Conservation (phyloP, 1,284 basidiomycete genomes). For the Ceratobasidium sp. region DNA sequence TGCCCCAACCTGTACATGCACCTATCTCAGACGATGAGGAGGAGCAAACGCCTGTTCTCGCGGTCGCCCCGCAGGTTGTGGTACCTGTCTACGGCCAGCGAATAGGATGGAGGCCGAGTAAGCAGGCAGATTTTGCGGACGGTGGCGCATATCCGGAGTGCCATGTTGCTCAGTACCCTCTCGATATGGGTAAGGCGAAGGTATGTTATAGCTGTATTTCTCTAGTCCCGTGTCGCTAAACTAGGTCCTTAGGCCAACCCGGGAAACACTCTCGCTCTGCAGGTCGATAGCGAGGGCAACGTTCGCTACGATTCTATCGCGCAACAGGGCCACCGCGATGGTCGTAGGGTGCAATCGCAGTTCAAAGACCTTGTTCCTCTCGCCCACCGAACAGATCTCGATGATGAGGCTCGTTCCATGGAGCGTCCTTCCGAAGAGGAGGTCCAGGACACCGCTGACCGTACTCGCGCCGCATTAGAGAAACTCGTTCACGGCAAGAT, state of each 20-base stretch:
- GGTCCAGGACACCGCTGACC: constrained; percentile 88
- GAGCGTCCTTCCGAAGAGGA: constrained; percentile 94
- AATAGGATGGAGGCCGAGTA: constrained; percentile 86
- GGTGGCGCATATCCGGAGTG: constrained; percentile 98
- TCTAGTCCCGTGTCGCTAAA: neutral
- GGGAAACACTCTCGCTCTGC: constrained; percentile 93
- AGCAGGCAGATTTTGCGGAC: constrained; percentile 88
- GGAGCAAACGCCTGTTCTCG: constrained; percentile 58
- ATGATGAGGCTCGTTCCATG: constrained; percentile 79
- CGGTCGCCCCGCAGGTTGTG: constrained; percentile 64
- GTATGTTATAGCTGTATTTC: constrained; percentile 60
- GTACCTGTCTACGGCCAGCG: constrained; percentile 89
- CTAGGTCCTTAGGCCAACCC: constrained; percentile 74
- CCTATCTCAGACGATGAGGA: constrained; percentile 74
- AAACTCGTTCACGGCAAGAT: constrained; percentile 95
- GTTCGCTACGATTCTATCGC: constrained; percentile 98
- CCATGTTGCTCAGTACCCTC: constrained; percentile 95
- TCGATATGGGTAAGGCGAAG: constrained; percentile 96
- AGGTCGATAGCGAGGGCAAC: constrained; percentile 96
- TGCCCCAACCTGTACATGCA: constrained; percentile 76
- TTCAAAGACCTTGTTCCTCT: constrained; percentile 98
- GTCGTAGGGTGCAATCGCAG: constrained; percentile 90
- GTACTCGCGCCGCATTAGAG: constrained; percentile 91
- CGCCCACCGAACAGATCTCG: constrained; percentile 87
- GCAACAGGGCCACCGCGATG: constrained; percentile 89